phyloP scores from a whole-genome alignment of 164 flowering plant species.

The Paratinospora sagittata region DNA sequence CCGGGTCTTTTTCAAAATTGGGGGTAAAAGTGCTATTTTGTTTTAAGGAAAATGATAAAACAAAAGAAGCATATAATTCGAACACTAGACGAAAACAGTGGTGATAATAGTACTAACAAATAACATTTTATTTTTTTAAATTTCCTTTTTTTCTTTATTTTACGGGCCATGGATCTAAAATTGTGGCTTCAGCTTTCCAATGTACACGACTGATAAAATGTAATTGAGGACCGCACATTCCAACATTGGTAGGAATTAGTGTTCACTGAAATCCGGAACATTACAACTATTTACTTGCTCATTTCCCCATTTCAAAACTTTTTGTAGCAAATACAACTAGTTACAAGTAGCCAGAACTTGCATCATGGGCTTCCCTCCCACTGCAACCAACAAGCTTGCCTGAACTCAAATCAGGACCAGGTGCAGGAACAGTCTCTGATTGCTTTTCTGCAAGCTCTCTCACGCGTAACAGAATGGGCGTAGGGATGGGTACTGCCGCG shows the following conservation, averaged over 20 bases:
- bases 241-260: neutral
- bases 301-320: neutral
- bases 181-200: too few species aligned
- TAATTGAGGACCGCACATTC: neutral
- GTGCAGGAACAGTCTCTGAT: conserved; percentile 37
- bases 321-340: conserved; percentile 16
- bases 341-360: conserved; percentile 51
- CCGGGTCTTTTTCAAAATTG: too few species aligned
- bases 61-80: too few species aligned
- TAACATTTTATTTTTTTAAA: too few species aligned
- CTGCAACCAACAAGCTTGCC: conserved; percentile 28
- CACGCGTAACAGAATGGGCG: conserved; percentile 52
- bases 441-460: conserved; percentile 89
- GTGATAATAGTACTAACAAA: too few species aligned
- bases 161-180: too few species aligned
- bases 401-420: conserved; percentile 29
- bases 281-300: neutral
- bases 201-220: too few species aligned
- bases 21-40: too few species aligned
- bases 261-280: neutral
- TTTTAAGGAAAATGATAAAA: too few species aligned
- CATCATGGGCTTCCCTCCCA: conserved; percentile 34
- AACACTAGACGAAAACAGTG: too few species aligned
- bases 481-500: conserved; percentile 63
- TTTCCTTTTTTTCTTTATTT: too few species aligned